Conservation (phyloP, 1,284 basidiomycete species). For the Ganoderma lucidum region DNA sequence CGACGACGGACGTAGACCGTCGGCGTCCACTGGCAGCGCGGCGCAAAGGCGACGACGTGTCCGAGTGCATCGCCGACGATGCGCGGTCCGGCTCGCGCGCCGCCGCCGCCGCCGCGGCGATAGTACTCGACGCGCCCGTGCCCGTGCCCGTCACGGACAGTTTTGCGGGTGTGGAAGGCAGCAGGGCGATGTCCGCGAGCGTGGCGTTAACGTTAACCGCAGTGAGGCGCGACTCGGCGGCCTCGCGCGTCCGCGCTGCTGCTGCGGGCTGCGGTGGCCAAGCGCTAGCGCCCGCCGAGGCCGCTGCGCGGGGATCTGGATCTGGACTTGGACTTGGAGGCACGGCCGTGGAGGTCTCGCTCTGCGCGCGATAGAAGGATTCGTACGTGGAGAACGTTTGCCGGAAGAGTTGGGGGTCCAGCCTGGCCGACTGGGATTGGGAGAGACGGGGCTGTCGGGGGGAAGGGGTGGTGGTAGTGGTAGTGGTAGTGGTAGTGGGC, state of each 20-base stretch:
- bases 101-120: not conserved
- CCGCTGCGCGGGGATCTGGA: not conserved
- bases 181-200: not conserved
- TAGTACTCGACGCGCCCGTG: too few relatives aligned
- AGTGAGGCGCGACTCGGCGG: not conserved
- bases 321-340: not conserved
- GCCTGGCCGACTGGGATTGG: not conserved
- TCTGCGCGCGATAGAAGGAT: slow-evolving; percentile 3
- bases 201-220: not conserved
- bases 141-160: not conserved
- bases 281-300: not conserved
- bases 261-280: not conserved
- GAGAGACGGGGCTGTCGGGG: not conserved
- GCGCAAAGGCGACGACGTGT: too few relatives aligned
- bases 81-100: not conserved
- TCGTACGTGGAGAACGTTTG: slow-evolving; percentile 4
- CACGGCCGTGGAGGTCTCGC: not conserved
- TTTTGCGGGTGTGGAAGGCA: not conserved
- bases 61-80: not conserved
- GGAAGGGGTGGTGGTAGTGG: not conserved
- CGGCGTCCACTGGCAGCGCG: too few relatives aligned
- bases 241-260: not conserved
- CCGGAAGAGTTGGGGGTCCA: not conserved
- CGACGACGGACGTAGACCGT: not conserved
- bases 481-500: too few relatives aligned